phyloP scores from a whole-genome alignment of 768 basidiomycete species.

The Amanita exitialis region DNA sequence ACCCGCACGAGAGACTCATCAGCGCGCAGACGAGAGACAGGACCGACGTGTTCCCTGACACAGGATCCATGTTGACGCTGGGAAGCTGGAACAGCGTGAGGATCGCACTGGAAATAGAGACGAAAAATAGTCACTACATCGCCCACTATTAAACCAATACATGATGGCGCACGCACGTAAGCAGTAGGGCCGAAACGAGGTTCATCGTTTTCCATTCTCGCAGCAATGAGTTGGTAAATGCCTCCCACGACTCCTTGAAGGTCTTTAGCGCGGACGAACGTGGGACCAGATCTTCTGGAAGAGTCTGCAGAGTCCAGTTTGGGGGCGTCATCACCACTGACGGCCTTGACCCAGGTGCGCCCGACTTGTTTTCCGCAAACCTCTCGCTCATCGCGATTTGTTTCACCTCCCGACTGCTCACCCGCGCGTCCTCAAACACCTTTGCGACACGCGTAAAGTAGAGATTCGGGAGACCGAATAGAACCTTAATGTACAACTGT shows the following conservation, averaged over 20 bases:
- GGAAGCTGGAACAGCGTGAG: conserved; percentile 57
- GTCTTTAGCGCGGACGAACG: conserved; percentile 53
- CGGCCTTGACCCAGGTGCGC: too few relatives aligned
- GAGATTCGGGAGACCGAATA: conserved; percentile 68
- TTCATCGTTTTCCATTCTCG: conserved; percentile 73
- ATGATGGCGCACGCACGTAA: conserved; percentile 24
- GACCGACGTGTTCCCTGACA: conserved; percentile 52
- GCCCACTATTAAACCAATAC: neutral
- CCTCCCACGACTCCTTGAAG: conserved; percentile 64
- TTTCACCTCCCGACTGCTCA: conserved; percentile 65
- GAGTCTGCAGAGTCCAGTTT: conserved; percentile 13
- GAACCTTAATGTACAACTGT: conserved; percentile 32
- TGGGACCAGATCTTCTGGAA: conserved; percentile 44
- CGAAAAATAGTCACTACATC: too few relatives aligned
- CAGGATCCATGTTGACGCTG: conserved; percentile 42
- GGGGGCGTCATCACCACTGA: conserved; percentile 12
- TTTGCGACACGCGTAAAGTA: conserved; percentile 73
- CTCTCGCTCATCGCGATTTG: too few relatives aligned
- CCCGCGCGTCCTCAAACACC: conserved; percentile 69
- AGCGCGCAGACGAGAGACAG: conserved; percentile 57
- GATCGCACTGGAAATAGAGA: too few relatives aligned
- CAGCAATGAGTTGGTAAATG: conserved; percentile 56
- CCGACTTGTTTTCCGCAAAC: too few relatives aligned
- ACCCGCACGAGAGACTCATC: conserved; percentile 66
- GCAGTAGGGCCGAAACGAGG: conserved; percentile 55